phyloP scores from a whole-genome alignment of 495 filamentous ascomycete genomes.

The Trichocladium uniseriatum region DNA sequence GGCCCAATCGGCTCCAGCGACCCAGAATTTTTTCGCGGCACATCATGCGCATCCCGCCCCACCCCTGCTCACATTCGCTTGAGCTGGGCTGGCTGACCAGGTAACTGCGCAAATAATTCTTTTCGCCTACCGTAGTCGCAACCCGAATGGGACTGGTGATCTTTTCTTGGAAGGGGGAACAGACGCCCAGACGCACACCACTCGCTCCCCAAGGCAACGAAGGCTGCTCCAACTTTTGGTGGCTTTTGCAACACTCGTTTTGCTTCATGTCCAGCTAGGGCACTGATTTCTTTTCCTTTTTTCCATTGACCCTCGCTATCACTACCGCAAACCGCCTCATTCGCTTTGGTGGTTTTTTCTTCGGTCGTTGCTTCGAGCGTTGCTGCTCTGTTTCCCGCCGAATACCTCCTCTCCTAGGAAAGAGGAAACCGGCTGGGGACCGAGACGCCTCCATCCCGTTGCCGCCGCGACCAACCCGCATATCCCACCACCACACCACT shows the following conservation, averaged over 20 bases:
- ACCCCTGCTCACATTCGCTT: not conserved
- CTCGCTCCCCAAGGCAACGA: conserved; percentile 4
- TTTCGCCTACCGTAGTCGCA: conserved; percentile 3
- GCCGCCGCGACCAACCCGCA: conserved; percentile 12
- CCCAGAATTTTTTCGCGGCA: conserved; percentile 22
- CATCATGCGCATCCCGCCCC: conserved; percentile 22
- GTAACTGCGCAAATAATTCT: not conserved
- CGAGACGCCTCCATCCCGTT: conserved; percentile 6
- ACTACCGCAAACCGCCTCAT: conserved; percentile 27
- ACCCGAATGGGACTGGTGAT: conserved; percentile 2
- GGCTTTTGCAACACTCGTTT: conserved; percentile 7
- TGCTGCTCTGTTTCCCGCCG: not conserved
- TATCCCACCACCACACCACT: not conserved
- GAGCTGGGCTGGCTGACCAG: not conserved
- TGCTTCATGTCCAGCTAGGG: conserved; percentile 11
- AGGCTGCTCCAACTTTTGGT: conserved; percentile 2
- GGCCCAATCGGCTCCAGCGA: too few relatives aligned
- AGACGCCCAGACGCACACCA: not conserved
- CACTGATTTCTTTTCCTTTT: conserved; percentile 22
- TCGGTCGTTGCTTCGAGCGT: conserved; percentile 27
- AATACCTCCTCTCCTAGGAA: not conserved
- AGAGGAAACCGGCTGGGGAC: conserved; percentile 1
- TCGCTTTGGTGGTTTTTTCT: conserved; percentile 41
- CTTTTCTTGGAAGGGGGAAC: conserved; percentile 8
- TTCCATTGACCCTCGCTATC: conserved; percentile 7